Evolutionary conservation across 176 grass and related monocot species (phyloP), one percentile per base, ranked within the genome.

Genomic region (Carex scoparia): DNA sequence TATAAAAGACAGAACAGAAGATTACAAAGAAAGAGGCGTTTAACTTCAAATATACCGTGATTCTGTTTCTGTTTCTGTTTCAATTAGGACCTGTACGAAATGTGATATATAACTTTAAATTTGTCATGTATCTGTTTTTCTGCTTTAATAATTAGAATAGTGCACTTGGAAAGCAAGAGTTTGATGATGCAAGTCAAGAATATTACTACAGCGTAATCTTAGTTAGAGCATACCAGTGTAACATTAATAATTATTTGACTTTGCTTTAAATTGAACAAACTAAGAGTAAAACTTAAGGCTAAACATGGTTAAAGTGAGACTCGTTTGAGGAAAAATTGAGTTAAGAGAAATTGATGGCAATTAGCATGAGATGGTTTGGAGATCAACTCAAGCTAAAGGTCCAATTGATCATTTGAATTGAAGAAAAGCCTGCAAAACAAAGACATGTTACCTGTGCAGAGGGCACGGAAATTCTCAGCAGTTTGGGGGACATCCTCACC

Each of bases 401-500:
- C 16, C 15, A 70, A 70, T 70, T n/a, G 15, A 33, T 18, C 35
- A 9, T 70, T 71, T 71, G 5, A 54, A 54, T 53, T 75, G 23
- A 75, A 53, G 46, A 78, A 57, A 2, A 57, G 42, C 8, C 5
- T 33, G 23, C 27, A 31, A 77, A 33, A 78, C 27, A 57, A 31
- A 78, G 49, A 30, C 14, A 58, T 32, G 54, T 0, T 85, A 98
- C 95, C 91, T 84, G 92, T 93, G 76, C 92, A 94, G 83, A 98
- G 95, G 64, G 92, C 92, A 16, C 92, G 92, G 77, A 94, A 98
- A 69, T 98, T 98, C 71, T 98, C 95, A 23, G 77, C 88, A 10
- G 95, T 95, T 79, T 94, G 93, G 1, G 93, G 95, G 53, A 95
- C 91, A 73, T 98, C 95, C 51, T 94, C 95, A 42, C 95, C 95